phyloP scores from a whole-genome alignment of 495 filamentous ascomycete genomes.

The Amorphotheca resinae region DNA sequence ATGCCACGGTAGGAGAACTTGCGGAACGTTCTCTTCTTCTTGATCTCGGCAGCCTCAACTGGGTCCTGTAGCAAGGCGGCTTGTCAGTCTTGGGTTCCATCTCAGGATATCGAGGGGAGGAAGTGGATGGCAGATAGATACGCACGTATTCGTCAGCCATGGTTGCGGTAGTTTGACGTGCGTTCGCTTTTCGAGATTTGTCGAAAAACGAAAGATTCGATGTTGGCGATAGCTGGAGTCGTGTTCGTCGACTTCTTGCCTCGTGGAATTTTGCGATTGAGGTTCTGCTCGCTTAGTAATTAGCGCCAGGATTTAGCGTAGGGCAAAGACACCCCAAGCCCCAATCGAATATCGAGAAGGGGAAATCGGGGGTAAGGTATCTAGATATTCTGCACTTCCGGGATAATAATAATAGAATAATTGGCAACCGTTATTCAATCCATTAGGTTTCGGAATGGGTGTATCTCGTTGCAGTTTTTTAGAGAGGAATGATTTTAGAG shows the following conservation, averaged over 20 bases:
- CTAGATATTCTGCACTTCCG: too few relatives aligned
- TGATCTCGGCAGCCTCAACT: conserved; percentile 95
- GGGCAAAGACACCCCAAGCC: conserved; percentile 6
- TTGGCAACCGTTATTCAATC: too few relatives aligned
- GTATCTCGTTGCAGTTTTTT: too few relatives aligned
- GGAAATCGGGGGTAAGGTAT: too few relatives aligned
- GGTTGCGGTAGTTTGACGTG: conserved; percentile 46
- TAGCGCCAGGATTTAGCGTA: conserved; percentile 12
- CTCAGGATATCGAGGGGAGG: conserved; percentile 1
- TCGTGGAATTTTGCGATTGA: conserved; percentile 15
- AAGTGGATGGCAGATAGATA: conserved; percentile 21
- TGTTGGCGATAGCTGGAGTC: conserved; percentile 6
- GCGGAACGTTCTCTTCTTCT: conserved; percentile 98
- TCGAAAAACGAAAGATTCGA: conserved; percentile 41
- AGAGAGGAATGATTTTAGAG: too few relatives aligned
- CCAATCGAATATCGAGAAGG: conserved; percentile 1
- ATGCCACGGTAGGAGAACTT: conserved; percentile 99
- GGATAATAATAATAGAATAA: too few relatives aligned
- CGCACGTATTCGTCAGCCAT: conserved; percentile 97
- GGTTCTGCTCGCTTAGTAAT: conserved; percentile 19
- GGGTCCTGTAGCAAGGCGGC: conserved; percentile 50
- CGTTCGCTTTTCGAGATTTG: conserved; percentile 38
- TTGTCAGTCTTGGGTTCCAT: conserved; percentile 27
- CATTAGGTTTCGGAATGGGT: too few relatives aligned
- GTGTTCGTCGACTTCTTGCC: conserved; percentile 4